A percentile compares a stretch with the other conserved stretches of the same genome.
These are phyloP conservation scores for Talaromyces piceae DNA, from an alignment of 2,329 filamentous ascomycete genomes.

Conservation along the genomic window DNA sequence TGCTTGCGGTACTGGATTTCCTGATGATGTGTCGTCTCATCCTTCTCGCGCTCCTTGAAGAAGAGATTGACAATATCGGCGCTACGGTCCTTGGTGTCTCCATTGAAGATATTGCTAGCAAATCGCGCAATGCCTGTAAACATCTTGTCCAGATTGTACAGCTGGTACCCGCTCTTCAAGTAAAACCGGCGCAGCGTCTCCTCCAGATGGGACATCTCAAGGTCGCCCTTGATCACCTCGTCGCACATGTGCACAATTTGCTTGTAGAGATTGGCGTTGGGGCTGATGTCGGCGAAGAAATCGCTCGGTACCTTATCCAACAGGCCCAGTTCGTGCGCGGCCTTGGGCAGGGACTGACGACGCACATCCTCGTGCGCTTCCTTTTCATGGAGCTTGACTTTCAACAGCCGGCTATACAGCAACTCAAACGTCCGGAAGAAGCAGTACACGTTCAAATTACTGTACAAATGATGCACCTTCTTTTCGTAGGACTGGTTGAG, in stretches of 20 bases:
- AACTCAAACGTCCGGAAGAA: slow-evolving; percentile 92
- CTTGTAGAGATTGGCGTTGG: slow-evolving; percentile 68
- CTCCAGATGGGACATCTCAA: slow-evolving; percentile 78
- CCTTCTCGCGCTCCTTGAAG: slow-evolving; percentile 68
- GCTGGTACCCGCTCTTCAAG: slow-evolving; percentile 79
- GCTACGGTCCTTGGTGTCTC: slow-evolving; percentile 87
- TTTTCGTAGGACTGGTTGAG: slow-evolving; percentile 73
- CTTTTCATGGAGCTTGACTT: slow-evolving; percentile 71
- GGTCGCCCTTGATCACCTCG: slow-evolving; percentile 72
- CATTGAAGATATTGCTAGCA: slow-evolving; percentile 72
- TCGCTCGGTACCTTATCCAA: slow-evolving; percentile 66
- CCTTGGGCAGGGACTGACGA: slow-evolving; percentile 66
- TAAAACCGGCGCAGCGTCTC: slow-evolving; percentile 90
- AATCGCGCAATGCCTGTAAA: slow-evolving; percentile 74
- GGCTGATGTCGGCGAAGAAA: slow-evolving; percentile 63
- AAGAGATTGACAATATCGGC: slow-evolving; percentile 85
- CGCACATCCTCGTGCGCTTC: slow-evolving; percentile 66
- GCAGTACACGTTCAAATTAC: slow-evolving; percentile 84
- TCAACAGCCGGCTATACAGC: slow-evolving; percentile 75
- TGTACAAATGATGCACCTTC: slow-evolving; percentile 80
- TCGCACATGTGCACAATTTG: slow-evolving; percentile 81
- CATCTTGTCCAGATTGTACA: slow-evolving; percentile 89
- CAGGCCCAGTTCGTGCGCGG: slow-evolving; percentile 76
- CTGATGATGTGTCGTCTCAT: slow-evolving; percentile 79
- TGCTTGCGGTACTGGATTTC: slow-evolving; percentile 88